Evolutionary conservation across 805 yeast species (phyloP).

Genomic region (Teunomyces barrocoloradensis): DNA sequence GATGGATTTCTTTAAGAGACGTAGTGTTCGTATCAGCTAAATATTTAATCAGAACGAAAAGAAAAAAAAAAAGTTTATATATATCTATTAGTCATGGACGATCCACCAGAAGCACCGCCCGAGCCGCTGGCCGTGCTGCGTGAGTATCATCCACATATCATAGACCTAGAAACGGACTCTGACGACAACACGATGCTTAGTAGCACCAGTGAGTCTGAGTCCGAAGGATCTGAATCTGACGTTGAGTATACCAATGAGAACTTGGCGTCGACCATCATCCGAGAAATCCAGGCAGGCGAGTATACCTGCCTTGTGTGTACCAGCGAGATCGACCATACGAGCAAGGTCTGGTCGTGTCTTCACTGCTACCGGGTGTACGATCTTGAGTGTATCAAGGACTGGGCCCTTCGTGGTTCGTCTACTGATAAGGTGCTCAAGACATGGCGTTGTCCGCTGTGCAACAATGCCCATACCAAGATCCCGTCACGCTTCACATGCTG

Average conservation of each 20-base stretch:
- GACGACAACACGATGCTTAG: not conserved
- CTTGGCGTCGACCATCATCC: slow-evolving; percentile 42
- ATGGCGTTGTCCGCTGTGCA: slow-evolving; percentile 91
- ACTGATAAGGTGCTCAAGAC: slow-evolving; percentile 50
- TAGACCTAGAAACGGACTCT: slow-evolving; percentile 9
- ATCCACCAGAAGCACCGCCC: slow-evolving; percentile 2
- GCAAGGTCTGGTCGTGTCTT: slow-evolving; percentile 76
- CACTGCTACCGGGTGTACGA: slow-evolving; percentile 83
- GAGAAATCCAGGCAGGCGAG: slow-evolving; percentile 63
- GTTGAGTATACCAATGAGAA: slow-evolving; percentile 23
- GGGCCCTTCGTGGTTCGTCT: slow-evolving; percentile 79
- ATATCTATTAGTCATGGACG: slow-evolving; percentile 2
- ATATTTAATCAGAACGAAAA: not conserved
- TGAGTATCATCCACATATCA: slow-evolving; percentile 10
- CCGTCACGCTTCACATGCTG: slow-evolving; percentile 73
- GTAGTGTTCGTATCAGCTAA: slow-evolving; percentile 36
- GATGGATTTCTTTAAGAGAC: slow-evolving; percentile 74
- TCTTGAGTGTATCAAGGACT: slow-evolving; percentile 75
- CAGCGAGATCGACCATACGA: slow-evolving; percentile 64
- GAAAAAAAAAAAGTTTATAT: too few species aligned
- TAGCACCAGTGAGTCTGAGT: slow-evolving; percentile 9
- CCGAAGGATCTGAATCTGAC: slow-evolving; percentile 10
- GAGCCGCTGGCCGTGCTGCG: not conserved
- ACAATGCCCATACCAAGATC: slow-evolving; percentile 44
- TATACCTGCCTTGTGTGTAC: slow-evolving; percentile 89